Base-by-base conservation (phyloP, 23 red algal genomes). In the Gracilaria vermiculophylla region DNA sequence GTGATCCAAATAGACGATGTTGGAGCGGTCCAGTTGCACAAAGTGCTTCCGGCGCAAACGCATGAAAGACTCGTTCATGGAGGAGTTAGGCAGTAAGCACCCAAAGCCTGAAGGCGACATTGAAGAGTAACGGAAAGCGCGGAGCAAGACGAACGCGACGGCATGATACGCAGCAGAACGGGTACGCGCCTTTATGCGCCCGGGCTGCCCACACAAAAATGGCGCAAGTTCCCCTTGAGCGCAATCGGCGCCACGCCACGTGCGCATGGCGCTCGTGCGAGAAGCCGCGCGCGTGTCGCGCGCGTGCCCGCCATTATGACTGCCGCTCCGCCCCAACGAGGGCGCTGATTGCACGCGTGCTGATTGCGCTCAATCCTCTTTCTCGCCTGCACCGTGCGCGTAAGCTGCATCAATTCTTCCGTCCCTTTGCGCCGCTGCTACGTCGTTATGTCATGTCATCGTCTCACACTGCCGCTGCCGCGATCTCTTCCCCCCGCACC, bases 1-100 rank as follows among this genome's bases (percentile, higher is more conserved):
- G 33, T 88, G 73, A 52, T 88, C 84, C 49, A 88, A 24, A 31
- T 88, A 88, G 34, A 77, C 84, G 53, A 57, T 32, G 76, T 60
- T 60, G 61, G 61, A 51, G 61, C 45, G 49, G 57, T 88, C 84
- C 12, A 88, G 84, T 31, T 69, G 84, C 43, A 70, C 72, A 33
- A 77, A 88, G 37, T 88, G 51, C 44, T 42, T 58, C 20, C 49
- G 47, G 21, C 84, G 31, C 7, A 88, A 28, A 33, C 50, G 39
- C 8, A 40, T 49, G 37, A 48, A 73, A 28, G 67, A 73, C 17
- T 73, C 39, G 40, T 42, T 73, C 67, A 73, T 73, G 67, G 67
- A 24, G 40, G 58, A 35, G 17, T 8, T 47, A 12, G 67, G 32
- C 3, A 32, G 17, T 19, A 73, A 2, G 20, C 39, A 29, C 19